Evolutionary conservation across 1,284 basidiomycete genomes (phyloP), one percentile per base, ranked within the genome.

Genomic region (Pulveroboletus sp.): DNA sequence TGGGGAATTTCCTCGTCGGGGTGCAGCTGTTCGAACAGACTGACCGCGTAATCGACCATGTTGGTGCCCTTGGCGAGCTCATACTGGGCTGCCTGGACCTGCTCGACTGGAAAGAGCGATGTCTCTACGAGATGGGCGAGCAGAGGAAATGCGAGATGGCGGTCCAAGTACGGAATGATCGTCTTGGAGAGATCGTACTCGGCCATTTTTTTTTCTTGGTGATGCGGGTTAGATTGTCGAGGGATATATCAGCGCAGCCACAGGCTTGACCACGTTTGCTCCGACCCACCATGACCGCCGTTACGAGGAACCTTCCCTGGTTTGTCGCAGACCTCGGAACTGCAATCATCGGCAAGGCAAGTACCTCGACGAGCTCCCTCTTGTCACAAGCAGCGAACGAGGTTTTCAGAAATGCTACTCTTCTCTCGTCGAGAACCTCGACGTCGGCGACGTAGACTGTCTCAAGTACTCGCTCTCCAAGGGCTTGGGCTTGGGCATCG

Each of bases 1-100:
- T 78, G 70, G 14, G 89, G 87, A 33, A 86, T 74, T 62, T 84
- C 77, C 59, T 91, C 77, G 57, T 86, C 86, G 1, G 90, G 87
- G 68, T 90, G 76, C 39, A 92, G 78, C 76, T 92, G 85, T 69
- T 88, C 78, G 70, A 94, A 94, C 63, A 96, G 75, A 65, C 81
- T 82, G 60, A 89, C 82, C 40, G 91, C 86, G 69, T 95, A 97
- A 75, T 95, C 93, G 59, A 96, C 88, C 94, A 97, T 96, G 75
- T 97, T 96, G 49, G 95, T 99, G 64, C 90, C 92, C 74, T 94
- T 96, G 56, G 94, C 93, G 54, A 98, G 88, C 71, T 98, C 96
- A 91, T 98, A 97, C 75, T 95, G 94, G 24, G 94, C 94, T 50
- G 86, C 79, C 57, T 86, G 84, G 54, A 96, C 85, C 63, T 96